Evolutionary conservation across 192 early-diverging fungal species (phyloP).

Genomic region (Podila clonocystis): DNA sequence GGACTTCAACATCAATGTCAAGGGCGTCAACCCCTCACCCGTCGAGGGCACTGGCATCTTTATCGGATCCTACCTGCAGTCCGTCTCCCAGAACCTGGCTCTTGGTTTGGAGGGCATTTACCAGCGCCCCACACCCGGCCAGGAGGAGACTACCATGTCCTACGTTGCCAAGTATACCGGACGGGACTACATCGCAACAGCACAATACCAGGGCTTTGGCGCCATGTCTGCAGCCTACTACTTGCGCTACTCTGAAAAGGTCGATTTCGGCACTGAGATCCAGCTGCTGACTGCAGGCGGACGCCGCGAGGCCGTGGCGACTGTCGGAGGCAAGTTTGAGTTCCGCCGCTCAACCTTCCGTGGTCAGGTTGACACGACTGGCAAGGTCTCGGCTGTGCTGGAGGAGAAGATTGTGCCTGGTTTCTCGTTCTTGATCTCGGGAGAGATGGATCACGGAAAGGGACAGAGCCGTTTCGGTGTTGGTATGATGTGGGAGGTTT

Average conservation of each 20-base stretch:
- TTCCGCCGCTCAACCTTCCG: slow-evolving; percentile 92
- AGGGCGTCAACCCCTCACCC: slow-evolving; percentile 95
- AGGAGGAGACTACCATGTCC: slow-evolving; percentile 80
- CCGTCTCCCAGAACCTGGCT: slow-evolving; percentile 82
- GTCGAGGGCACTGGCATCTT: slow-evolving; percentile 92
- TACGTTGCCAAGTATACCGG: slow-evolving; percentile 77
- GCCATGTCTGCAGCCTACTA: slow-evolving; percentile 88
- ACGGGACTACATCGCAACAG: slow-evolving; percentile 73
- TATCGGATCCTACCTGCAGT: slow-evolving; percentile 90
- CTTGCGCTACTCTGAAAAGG: slow-evolving; percentile 90
- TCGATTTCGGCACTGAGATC: slow-evolving; percentile 93
- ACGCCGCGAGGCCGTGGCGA: slow-evolving; percentile 89
- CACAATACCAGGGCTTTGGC: slow-evolving; percentile 72
- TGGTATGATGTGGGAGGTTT: slow-evolving; percentile 89
- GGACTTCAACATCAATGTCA: slow-evolving; percentile 90
- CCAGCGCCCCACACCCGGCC: slow-evolving; percentile 85
- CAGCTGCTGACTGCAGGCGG: slow-evolving; percentile 78
- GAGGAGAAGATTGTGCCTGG: slow-evolving; percentile 97
- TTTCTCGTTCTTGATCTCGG: slow-evolving; percentile 88
- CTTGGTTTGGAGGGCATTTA: slow-evolving; percentile 88
- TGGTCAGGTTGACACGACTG: slow-evolving; percentile 91
- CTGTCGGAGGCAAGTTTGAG: slow-evolving; percentile 98
- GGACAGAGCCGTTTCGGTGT: slow-evolving; percentile 86
- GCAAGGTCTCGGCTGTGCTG: slow-evolving; percentile 86
- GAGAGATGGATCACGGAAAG: slow-evolving; percentile 97